A percentile compares a stretch with the other conserved stretches of the same genome.
Evolutionary conservation across 202 grass and related monocot genomes (phyloP).

Genomic region (Cymbopogon flexuosus): DNA sequence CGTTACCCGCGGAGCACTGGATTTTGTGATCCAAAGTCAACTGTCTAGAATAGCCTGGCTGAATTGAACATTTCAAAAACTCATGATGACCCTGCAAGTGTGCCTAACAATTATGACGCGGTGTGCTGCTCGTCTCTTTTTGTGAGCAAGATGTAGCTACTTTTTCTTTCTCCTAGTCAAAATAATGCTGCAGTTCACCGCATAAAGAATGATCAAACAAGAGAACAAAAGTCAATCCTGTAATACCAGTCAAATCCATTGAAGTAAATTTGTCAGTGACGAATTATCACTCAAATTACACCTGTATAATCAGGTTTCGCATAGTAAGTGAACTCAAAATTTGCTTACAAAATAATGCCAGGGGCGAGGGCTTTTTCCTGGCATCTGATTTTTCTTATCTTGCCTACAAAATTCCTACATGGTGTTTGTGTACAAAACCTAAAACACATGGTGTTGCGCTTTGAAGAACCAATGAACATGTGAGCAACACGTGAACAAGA

Average conservation of each 20-base stretch:
- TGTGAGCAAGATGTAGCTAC: too few species aligned
- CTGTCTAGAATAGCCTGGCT: neutral
- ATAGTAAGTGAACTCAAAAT: slow-evolving; percentile 4
- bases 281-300: neutral
- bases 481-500: neutral
- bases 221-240: neutral
- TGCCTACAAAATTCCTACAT: slow-evolving; percentile 47
- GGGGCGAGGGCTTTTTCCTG: neutral
- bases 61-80: neutral
- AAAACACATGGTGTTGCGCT: neutral
- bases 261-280: neutral
- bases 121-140: too few species aligned
- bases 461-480: slow-evolving; percentile 13
- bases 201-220: neutral
- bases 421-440: slow-evolving; percentile 27
- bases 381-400: neutral
- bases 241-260: neutral
- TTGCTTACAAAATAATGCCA: slow-evolving; percentile 26
- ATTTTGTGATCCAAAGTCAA: neutral
- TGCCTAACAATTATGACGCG: too few species aligned
- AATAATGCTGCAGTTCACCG: neutral
- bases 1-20: too few species aligned
- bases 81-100: neutral
- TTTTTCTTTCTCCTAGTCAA: neutral
- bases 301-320: slow-evolving; percentile 1